Conservation (phyloP, 148 eudicot genomes). For the Cornus kousa region DNA sequence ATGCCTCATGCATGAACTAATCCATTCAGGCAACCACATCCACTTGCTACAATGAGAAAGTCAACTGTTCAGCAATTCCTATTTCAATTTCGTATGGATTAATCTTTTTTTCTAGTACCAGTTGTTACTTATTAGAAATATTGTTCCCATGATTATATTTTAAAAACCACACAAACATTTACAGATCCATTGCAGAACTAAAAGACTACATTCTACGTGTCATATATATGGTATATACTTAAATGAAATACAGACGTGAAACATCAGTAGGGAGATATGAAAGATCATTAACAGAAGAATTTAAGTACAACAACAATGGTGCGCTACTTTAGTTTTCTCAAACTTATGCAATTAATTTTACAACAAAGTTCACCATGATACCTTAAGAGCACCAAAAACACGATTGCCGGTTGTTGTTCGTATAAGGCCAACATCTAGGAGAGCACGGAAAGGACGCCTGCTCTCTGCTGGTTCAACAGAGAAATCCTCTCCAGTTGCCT, state of each 20-base stretch:
- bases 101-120: not conserved
- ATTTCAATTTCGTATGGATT: not conserved
- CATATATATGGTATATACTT: too few relatives aligned
- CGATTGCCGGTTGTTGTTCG: conserved; percentile 82
- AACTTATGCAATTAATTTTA: not conserved
- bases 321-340: not conserved
- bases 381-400: conserved; percentile 88
- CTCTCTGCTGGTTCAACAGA: conserved; percentile 79
- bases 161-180: not conserved
- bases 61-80: not conserved
- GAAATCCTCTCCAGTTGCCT: conserved; percentile 85
- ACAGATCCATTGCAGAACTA: not conserved
- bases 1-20: not conserved
- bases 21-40: too few relatives aligned
- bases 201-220: not conserved
- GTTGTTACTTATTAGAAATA: too few relatives aligned
- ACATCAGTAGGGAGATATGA: not conserved
- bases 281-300: too few relatives aligned
- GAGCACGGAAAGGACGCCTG: conserved; percentile 90
- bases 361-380: conserved; percentile 10
- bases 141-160: not conserved
- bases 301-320: too few relatives aligned
- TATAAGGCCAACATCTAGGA: conserved; percentile 76
- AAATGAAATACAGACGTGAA: too few relatives aligned
- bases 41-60: too few relatives aligned